Base-by-base conservation (phyloP, 768 basidiomycete genomes). In the Leccinum subgranulosum region DNA sequence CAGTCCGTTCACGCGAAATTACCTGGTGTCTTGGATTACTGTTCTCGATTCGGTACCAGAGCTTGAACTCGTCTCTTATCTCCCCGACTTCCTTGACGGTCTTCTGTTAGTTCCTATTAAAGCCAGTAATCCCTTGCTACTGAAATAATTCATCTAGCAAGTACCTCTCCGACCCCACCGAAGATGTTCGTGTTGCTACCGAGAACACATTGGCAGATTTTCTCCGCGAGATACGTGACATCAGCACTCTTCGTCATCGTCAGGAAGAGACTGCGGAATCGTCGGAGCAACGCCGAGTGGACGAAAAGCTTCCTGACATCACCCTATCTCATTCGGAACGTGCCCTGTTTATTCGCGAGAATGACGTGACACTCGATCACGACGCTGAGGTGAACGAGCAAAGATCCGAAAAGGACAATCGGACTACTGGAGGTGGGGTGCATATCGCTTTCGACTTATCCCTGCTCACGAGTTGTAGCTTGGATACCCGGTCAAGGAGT, bases 401-500 rank as follows among this genome's bases (percentile, higher is more conserved):
- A 31, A 68, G 74, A 28, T 74, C 79, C 0, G 83, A 63, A 17
- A 64, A 73, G 49, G 83, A 86, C 57, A 76, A 82, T 52, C 78
- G 84, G 41, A 84, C 85, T 60, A 79, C 81, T 21, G 91, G 91
- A 63, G 80, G 90, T 89, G 63, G 60, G 79, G 1, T 54, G 31
- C 27, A 6, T 27, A 45, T 51, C 41, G 9, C 15, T 56, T 41
- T 48, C 19, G 8, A 7, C 58, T 41, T 39, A 8, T 50, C 4
- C 55, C 50, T 55, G 17, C 60, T 66, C 19, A 64, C 21, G 7
- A 11, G 19, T 27, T 25, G 46, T 61, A 92, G 89, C 84, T 39
- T 98, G 93, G 93, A 76, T 90, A 27, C 95, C 94, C 17, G 97
- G 96, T 4, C 93, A 98, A 75, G 95, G 94, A 0, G 94, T 98